Evolutionary conservation across 352 stramenopile genomes (phyloP).

Genomic region (Bremia lactucae): DNA sequence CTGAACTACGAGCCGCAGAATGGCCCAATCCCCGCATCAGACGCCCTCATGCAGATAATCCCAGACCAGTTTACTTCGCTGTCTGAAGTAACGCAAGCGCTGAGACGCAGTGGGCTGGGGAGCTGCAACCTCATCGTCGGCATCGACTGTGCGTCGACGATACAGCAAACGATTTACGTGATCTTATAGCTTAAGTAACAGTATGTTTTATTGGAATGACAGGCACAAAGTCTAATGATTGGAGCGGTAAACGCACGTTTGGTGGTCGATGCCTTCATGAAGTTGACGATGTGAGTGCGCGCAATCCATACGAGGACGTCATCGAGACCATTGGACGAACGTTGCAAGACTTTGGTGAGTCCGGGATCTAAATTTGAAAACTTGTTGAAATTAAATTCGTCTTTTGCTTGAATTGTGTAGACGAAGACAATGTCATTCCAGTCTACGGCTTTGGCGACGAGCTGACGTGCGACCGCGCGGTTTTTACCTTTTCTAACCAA

Average conservation of each 20-base stretch:
- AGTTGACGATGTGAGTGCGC: constrained; percentile 28
- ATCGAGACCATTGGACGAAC: constrained; percentile 74
- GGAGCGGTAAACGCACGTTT: constrained; percentile 81
- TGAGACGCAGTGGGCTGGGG: constrained; percentile 65
- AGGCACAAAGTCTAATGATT: constrained; percentile 87
- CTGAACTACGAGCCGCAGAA: background rate
- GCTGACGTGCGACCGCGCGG: constrained; percentile 60
- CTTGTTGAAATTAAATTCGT: background rate
- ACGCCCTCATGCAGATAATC: constrained; percentile 37
- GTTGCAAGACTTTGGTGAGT: constrained; percentile 59
- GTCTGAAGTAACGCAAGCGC: constrained; percentile 56
- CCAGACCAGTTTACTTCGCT: constrained; percentile 59
- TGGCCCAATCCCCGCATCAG: background rate
- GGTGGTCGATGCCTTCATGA: constrained; percentile 52
- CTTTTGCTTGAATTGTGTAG: constrained; percentile 18
- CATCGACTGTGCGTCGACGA: constrained; percentile 59
- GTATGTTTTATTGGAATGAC: background rate
- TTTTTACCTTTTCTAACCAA: constrained; percentile 59
- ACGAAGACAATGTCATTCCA: constrained; percentile 81
- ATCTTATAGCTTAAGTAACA: background rate
- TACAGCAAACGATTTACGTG: background rate
- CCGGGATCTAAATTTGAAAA: background rate
- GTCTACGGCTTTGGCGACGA: constrained; percentile 80
- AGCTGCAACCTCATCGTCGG: constrained; percentile 80
- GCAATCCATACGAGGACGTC: constrained; percentile 80